Percentiles rank a stretch among this genome's conserved stretches.
phyloP scores from a whole-genome alignment of 2,329 filamentous ascomycete genomes.

The Biscogniauxia marginata region DNA sequence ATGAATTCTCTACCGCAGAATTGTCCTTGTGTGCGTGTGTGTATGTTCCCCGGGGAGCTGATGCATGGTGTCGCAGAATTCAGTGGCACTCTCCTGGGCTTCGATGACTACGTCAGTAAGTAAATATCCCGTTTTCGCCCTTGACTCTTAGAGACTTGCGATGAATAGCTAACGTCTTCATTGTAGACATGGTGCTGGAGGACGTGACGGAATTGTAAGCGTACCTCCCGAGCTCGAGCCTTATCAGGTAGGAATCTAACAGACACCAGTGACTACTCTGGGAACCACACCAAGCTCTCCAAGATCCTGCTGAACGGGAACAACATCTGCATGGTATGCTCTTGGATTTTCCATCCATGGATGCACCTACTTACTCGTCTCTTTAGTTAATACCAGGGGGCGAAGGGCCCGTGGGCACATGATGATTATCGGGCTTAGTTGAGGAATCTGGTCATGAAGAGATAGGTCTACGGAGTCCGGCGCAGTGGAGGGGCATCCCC shows the following conservation, averaged over 20 bases:
- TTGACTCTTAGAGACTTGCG: too few relatives aligned
- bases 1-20: neutral
- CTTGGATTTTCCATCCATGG: neutral
- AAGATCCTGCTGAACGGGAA: constrained; percentile 98
- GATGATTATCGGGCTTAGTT: constrained; percentile 9
- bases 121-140: too few relatives aligned
- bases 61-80: constrained; percentile 68
- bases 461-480: neutral
- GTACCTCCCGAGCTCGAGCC: too few relatives aligned
- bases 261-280: constrained; percentile 91
- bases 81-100: constrained; percentile 88
- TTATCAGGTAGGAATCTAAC: too few relatives aligned
- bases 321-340: constrained; percentile 95
- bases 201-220: constrained; percentile 94
- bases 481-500: neutral
- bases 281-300: constrained; percentile 80
- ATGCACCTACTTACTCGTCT: neutral
- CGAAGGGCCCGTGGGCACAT: constrained; percentile 59
- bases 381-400: constrained; percentile 73
- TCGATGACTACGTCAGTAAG: constrained; percentile 99
- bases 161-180: constrained; percentile 1
- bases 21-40: neutral
- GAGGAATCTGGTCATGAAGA: neutral
- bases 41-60: too few relatives aligned
- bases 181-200: constrained; percentile 91